phyloP scores from a whole-genome alignment of 2,329 filamentous ascomycete genomes.

The Cryphonectria radicalis region DNA sequence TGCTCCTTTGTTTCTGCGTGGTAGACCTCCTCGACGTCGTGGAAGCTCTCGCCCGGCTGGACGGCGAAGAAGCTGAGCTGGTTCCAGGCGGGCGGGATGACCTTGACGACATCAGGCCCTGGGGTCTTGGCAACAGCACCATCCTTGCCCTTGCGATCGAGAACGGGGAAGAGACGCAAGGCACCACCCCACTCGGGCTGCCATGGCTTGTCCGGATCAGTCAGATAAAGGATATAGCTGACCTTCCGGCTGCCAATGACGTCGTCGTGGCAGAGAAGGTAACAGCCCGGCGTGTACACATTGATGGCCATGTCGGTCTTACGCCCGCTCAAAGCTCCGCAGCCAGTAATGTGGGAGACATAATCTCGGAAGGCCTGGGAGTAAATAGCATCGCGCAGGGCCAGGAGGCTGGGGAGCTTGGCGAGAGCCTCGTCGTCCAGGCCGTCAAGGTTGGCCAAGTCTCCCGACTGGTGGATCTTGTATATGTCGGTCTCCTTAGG shows the following conservation, averaged over 20 bases:
- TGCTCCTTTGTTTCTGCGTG: slow-evolving; percentile 63
- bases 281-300: slow-evolving; percentile 94
- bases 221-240: slow-evolving; percentile 96
- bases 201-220: slow-evolving; percentile 90
- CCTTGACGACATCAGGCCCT: slow-evolving; percentile 74
- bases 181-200: slow-evolving; percentile 91
- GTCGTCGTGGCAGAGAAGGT: slow-evolving; percentile 95
- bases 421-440: slow-evolving; percentile 84
- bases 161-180: slow-evolving; percentile 80
- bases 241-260: slow-evolving; percentile 96
- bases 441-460: slow-evolving; percentile 94
- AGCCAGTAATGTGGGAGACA: slow-evolving; percentile 81
- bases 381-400: slow-evolving; percentile 93
- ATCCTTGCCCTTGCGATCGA: slow-evolving; percentile 65
- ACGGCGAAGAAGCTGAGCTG: slow-evolving; percentile 98
- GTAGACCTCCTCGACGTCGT: slow-evolving; percentile 98
- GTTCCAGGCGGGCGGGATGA: slow-evolving; percentile 94
- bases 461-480: slow-evolving; percentile 98
- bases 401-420: slow-evolving; percentile 86
- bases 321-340: slow-evolving; percentile 83
- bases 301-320: slow-evolving; percentile 99
- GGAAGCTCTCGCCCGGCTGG: slow-evolving; percentile 97
- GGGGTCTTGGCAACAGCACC: slow-evolving; percentile 81
- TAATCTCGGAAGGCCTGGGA: slow-evolving; percentile 88
- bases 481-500: slow-evolving; percentile 99